These are phyloP conservation scores for Asterochloris sp. DNA, from an alignment of 139 green algal species.

Conservation along the genomic window DNA sequence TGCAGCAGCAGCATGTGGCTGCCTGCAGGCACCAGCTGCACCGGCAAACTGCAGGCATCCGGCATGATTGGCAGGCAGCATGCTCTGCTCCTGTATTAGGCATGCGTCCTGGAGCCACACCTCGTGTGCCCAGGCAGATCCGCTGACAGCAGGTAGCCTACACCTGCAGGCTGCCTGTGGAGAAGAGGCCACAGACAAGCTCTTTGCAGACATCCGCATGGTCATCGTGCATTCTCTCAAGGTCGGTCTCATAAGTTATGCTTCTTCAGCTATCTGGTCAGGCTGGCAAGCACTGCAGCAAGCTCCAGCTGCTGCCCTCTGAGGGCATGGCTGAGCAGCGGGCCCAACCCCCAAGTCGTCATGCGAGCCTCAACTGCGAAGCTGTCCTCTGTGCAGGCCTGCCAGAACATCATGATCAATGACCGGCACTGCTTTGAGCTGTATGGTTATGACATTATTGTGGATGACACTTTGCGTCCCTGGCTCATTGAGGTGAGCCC, in stretches of 20 bases:
- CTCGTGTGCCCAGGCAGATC: too few species aligned
- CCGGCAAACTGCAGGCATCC: too few species aligned
- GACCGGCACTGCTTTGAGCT: slow-evolving; percentile 74
- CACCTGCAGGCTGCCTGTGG: slow-evolving; percentile 50
- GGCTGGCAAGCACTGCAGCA: too few species aligned
- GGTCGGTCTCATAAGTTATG: not conserved
- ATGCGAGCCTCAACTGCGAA: not conserved
- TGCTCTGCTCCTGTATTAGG: too few species aligned
- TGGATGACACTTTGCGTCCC: slow-evolving; percentile 59
- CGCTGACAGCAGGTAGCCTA: too few species aligned
- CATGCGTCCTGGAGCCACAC: not conserved
- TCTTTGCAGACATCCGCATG: slow-evolving; percentile 51
- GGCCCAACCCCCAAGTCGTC: not conserved
- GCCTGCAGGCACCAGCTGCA: too few species aligned
- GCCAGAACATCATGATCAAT: slow-evolving; percentile 69
- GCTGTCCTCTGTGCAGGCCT: slow-evolving; percentile 36
- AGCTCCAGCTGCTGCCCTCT: not conserved
- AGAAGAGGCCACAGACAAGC: slow-evolving; percentile 37
- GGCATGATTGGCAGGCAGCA: too few species aligned
- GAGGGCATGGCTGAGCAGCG: too few species aligned
- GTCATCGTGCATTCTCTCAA: slow-evolving; percentile 22
- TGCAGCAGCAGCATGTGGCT: too few species aligned
- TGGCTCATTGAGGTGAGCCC: slow-evolving; percentile 61
- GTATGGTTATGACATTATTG: slow-evolving; percentile 64
- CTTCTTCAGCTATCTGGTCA: not conserved